phyloP scores from a whole-genome alignment of 1,284 basidiomycete genomes.

The Cryptococcus neoformans region DNA sequence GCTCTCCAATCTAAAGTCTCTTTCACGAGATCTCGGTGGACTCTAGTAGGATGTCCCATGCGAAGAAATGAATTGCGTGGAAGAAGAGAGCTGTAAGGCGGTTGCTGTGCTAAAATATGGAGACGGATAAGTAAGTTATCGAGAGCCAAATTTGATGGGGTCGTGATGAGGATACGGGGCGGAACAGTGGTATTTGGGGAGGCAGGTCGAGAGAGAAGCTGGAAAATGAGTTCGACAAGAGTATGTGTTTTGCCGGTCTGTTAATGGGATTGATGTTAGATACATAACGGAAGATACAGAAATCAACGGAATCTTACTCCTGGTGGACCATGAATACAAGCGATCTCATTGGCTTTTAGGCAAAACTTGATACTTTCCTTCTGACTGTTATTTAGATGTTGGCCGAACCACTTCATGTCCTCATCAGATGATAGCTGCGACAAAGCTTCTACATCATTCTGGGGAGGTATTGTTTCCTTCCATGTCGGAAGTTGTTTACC shows the following conservation, averaged over 20 bases:
- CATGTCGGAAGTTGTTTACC: constrained; percentile 53
- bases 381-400: constrained; percentile 76
- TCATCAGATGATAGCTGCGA: neutral
- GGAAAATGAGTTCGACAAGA: constrained; percentile 82
- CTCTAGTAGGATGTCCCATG: constrained; percentile 88
- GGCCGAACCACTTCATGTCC: constrained; percentile 68
- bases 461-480: constrained; percentile 13
- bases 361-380: constrained; percentile 60
- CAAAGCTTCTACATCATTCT: neutral
- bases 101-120: constrained; percentile 27
- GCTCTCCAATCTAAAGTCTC: constrained; percentile 88
- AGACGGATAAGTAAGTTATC: constrained; percentile 88
- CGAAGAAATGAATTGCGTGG: constrained; percentile 59
- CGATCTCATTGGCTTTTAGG: constrained; percentile 60
- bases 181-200: constrained; percentile 37
- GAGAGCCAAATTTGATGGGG: constrained; percentile 47
- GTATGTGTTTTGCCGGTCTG: constrained; percentile 87
- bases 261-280: neutral
- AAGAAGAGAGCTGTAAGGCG: constrained; percentile 34
- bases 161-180: constrained; percentile 55
- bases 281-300: neutral
- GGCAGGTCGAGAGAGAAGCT: constrained; percentile 57
- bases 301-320: constrained; percentile 54
- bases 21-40: constrained; percentile 71
- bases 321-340: constrained; percentile 95